Evolutionary conservation across 345 rosid species (phyloP), one percentile per base, ranked within the genome.

Genomic region (Hirschfeldia incana): DNA sequence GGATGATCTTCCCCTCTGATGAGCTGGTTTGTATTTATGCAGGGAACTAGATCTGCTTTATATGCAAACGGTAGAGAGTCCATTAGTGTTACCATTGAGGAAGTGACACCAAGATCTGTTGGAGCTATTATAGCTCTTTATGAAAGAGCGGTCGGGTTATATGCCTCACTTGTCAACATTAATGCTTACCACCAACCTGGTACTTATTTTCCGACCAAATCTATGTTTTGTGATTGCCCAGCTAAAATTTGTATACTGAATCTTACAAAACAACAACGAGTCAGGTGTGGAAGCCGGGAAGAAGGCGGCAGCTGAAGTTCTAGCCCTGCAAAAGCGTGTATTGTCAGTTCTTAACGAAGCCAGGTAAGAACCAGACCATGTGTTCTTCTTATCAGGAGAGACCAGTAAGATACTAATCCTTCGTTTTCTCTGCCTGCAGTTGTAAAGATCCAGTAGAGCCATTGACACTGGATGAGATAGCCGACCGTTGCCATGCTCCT

Each of bases 101-200:
- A 93, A 78, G 99, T 95, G 83, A 93, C 91, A 65, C 97, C 99
- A 65, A 90, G 93, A 82, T 80, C 97, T 2, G 97, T 87, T 51
- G 98, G 99, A 67, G 99, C 94, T 53, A 87, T 92, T 30, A 16
- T 95, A 71, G 98, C 98, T 69, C 94, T 95, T 68, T 95, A 95
- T 82, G 99, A 95, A 85, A 88, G 99, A 83, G 98, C 99, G 1
- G 99, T 95, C 32, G 99, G 99, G 70, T 81, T 95, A 72, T 93
- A 95, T 77, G 98, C 99, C 76, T 88, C 82, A 1, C 88, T 95
- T 21, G 82, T 91, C 72, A 91, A 93, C 77, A 90, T 95, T 46
- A 95, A 95, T 85, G 98, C 98, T 72, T 95, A 93, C 81, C 98
- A 95, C 83, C 98, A 95, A 76, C 99, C 98, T n/a, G 98, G 99